Conservation (phyloP, 208 protist genomes). For the Trypanosoma cruzi region DNA sequence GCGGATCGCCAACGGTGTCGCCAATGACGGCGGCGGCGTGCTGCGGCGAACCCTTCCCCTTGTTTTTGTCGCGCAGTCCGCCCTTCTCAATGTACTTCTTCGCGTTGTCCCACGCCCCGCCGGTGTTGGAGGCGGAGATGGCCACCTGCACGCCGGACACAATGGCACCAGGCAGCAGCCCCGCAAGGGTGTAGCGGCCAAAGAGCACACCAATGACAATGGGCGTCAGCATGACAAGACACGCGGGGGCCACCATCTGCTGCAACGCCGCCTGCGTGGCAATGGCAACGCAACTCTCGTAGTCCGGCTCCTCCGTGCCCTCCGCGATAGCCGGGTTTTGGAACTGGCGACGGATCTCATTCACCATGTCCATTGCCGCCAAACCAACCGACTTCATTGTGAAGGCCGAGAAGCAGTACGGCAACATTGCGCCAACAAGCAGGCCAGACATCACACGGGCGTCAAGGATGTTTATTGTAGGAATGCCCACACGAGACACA, state of each 20-base stretch:
- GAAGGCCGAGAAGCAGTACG: constrained; percentile 96
- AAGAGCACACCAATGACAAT: constrained; percentile 92
- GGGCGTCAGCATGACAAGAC: constrained; percentile 93
- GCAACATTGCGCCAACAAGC: constrained; percentile 94
- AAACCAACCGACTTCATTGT: constrained; percentile 95
- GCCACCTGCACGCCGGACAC: constrained; percentile 93
- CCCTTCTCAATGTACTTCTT: constrained; percentile 98
- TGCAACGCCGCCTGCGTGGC: constrained; percentile 89
- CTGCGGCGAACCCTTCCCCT: constrained; percentile 90
- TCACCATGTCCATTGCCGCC: constrained; percentile 94
- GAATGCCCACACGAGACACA: constrained; percentile 66
- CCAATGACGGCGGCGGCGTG: constrained; percentile 96
- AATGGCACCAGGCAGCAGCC: constrained; percentile 90
- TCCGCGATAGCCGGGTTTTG: constrained; percentile 78
- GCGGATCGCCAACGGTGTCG: constrained; percentile 97
- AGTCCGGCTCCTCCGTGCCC: constrained; percentile 91
- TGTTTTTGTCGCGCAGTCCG: constrained; percentile 84
- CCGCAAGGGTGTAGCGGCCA: constrained; percentile 91
- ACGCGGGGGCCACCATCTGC: constrained; percentile 95
- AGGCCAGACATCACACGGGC: constrained; percentile 82
- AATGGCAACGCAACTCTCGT: constrained; percentile 94
- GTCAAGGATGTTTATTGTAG: constrained; percentile 78
- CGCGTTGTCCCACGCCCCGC: constrained; percentile 97
- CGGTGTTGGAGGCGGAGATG: constrained; percentile 95
- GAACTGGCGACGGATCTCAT: constrained; percentile 96